Evolutionary conservation across 495 filamentous ascomycete species (phyloP), one percentile per base, ranked within the genome.

Genomic region (Neurospora sp.): DNA sequence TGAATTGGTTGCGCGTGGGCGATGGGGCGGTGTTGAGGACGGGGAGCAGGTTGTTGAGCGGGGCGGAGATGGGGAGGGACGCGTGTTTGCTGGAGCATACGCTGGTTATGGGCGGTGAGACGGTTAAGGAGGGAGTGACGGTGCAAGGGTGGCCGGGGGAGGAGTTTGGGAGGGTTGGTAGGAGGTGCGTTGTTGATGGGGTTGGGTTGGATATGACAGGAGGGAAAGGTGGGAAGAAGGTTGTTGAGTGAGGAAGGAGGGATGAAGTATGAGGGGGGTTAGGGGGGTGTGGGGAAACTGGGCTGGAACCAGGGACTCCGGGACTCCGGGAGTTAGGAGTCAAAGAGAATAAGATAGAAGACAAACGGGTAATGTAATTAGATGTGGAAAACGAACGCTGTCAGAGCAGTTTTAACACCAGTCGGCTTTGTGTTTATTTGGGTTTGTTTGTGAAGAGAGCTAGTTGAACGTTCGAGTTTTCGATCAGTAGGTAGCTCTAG

Each of bases 131-230:
- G 69, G 80, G 78, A 2, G 62, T 23, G 48, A 83, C 83, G 9
- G 78, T 82, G 69, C 85, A 87, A 74, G 84, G 84, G 5, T 87
- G 84, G 84, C 85, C 84, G n/a, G 84, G 82, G 3, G 83, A 84
- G 73, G 69, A 71, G 10, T 71, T 46, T 54, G 20, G n/a, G 5
- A 70, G 72, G 42, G 42, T 35, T 23, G 48, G 72, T 12, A 40
- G 70, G 37, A 66, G 54, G 31, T 39, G 27, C 12, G 46, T 38
- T 9, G 54, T 35, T 16, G 71, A 59, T 27, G 46, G 42, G 31
- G 39, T 72, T 20, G 41, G 46, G 35, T 66, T 23, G 1, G 20
- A 59, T 20, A 2, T 39, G 10, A n/a, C n/a, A n/a, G 62, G 71
- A 12, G n/a, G 16, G n/a, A 40, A 23, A 0, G 38, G 10, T 37